Base-by-base conservation (phyloP, 2,329 filamentous ascomycete genomes). In the Colletotrichum australisinense region DNA sequence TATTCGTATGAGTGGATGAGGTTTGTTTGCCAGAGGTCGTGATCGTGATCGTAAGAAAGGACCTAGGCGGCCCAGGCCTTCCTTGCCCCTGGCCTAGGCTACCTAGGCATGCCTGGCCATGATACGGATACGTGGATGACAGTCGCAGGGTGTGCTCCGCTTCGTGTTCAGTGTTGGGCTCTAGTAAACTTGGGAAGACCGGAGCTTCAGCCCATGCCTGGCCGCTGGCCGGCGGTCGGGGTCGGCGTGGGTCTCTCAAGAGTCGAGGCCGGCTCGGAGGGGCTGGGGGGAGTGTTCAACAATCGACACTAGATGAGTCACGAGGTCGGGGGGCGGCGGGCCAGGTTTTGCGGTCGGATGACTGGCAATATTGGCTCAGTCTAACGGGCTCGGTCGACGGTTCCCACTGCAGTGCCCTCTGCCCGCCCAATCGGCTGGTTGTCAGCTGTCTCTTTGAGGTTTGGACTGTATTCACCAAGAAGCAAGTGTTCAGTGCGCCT, bases 201-300 rank as follows among this genome's bases (percentile, higher is more conserved):
- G 49, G 64, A 63, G 56, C 22, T 35, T 49, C 19, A 19, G n/a
- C 42, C 42, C 42, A 42, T 42, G 19, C 24, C 11, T 53, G 59
- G 52, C 52, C 52, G 30, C 49, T 59, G 57, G 70, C 59, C 67
- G 70, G 70, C 60, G 55, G 62, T 57, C 70, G 55, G 69, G 69
- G 38, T 66, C 67, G 60, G 67, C 49, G 71, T 65, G 60, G 71
- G 67, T 62, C 67, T 71, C 60, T 73, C 26, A 8, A 46, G 67
- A 38, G 60, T 73, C 26, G 11, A 46, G 67, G 30, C 71, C 71
- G 67, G 71, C 30, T 60, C 71, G 67, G 52, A 28, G 67, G 56
- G 71, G 60, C 56, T 65, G 71, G 67, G 56, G 56, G 62, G 42
- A 49, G 42, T 49, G 42, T 49, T n/a, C 4, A n/a, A 2, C 19